Percentiles rank a stretch among this genome's conserved stretches.
These are phyloP conservation scores for Scenedesmus sp. DNA, from an alignment of 163 green algal species.

Conservation along the genomic window DNA sequence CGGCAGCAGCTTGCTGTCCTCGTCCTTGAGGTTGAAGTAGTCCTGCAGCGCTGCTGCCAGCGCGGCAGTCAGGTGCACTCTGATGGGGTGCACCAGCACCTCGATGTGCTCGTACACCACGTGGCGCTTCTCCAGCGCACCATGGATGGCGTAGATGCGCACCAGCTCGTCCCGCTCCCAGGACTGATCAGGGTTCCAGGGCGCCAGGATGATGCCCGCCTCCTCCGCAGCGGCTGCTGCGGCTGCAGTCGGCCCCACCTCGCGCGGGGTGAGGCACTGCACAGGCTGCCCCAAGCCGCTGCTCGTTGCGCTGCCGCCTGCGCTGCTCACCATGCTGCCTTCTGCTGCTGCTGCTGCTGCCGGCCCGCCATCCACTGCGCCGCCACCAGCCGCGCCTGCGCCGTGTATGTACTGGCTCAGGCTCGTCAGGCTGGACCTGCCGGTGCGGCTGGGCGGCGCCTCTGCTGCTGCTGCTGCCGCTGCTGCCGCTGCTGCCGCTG, in stretches of 20 bases:
- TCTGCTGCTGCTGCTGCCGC: background rate
- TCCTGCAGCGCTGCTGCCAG: constrained; percentile 59
- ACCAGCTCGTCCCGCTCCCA: constrained; percentile 52
- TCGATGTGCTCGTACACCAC: constrained; percentile 70
- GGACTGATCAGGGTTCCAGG: constrained; percentile 53
- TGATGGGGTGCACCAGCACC: constrained; percentile 58
- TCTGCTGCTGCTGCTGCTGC: constrained; percentile 1
- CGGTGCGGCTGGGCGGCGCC: constrained; percentile 4
- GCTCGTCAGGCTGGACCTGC: background rate
- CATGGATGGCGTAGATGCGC: constrained; percentile 61
- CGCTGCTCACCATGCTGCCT: background rate
- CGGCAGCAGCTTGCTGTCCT: constrained; percentile 47
- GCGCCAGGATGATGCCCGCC: constrained; percentile 49
- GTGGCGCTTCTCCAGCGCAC: constrained; percentile 52
- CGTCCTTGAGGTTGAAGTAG: constrained; percentile 61
- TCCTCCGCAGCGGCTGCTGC: constrained; percentile 8
- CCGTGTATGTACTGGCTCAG: constrained; percentile 1
- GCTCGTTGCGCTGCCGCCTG: background rate
- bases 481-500: constrained; percentile 15
- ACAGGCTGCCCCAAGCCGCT: background rate
- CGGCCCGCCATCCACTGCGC: background rate
- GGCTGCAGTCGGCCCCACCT: background rate
- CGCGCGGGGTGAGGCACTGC: background rate
- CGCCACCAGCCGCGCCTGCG: background rate
- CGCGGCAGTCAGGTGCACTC: constrained; percentile 50